Evolutionary conservation across 805 yeast genomes (phyloP), one percentile per base, ranked within the genome.

Genomic region (Saturnispora kantuleensis): DNA sequence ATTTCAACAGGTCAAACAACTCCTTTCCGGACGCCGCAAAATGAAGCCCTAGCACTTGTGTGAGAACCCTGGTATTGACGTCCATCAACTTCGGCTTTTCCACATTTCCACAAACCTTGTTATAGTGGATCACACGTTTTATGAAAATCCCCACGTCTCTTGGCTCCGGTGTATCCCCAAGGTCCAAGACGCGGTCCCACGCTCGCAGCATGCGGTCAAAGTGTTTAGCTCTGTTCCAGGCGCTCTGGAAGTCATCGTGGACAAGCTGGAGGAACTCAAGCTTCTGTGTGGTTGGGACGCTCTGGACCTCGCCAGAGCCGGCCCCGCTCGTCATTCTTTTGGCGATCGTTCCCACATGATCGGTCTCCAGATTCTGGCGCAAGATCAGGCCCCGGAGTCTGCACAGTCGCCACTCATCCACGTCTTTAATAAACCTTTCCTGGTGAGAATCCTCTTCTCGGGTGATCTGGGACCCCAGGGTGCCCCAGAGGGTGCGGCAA

Each of bases 11-110:
- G 11, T 41, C 34, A 29, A 50, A 50, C 11, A 50, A 16, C 21
- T 50, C 52, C 31, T 44, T 47, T 26, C 41, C 48, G 5, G 51
- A 46, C 9, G 46, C 15, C 9, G 39, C 39, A 15, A 47, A 37
- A 4, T 42, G 31, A 2, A 39, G 37, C 1, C 28, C 13, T 31
- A 41, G 39, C 7, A 50, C n/a, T 12, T 47, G 49, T 6, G 18
- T 31, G 16, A 50, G 35, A 4, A 50, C 16, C 5, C 32, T 8
- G 5, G 38, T 35, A 21, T 45, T 47, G 3, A 36, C 11, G 3
- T 35, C 29, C 28, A 37, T 36, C 10, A 50, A 15, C 17, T 31
- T n/a, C 7, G 18, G 11, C 29, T 40, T 35, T 12, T 47, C 44
- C 1, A 29, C 15, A 4, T 11, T 11, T 9, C 16, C 38, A 10